Evolutionary conservation across 2,329 filamentous ascomycete species (phyloP), one percentile per base, ranked within the genome.

Genomic region (Dactylellina haptotyla): DNA sequence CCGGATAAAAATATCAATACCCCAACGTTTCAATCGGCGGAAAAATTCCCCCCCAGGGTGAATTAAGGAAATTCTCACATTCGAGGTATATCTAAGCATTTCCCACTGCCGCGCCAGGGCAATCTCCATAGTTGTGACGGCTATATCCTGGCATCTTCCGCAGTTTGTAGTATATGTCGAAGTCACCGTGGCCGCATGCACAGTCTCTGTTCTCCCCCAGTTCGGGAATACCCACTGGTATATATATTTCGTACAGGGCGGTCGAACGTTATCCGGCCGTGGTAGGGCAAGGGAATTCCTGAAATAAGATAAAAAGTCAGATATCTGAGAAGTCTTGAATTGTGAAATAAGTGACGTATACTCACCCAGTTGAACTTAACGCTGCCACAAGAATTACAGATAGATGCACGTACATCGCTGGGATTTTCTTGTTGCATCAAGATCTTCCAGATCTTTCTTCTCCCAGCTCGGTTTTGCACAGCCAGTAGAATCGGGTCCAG

Each of bases 181-280:
- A 2, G 50, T 39, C 6, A 54, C 20, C 18, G 50, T 54, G 8
- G 30, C 32, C 4, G 4, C 26, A 20, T 54, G 28, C n/a, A 39
- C 50, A 3, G 50, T 54, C 9, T 37, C 50, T 20, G 39, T 32
- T 3, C 8, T 5, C 2, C 50, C 50, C 18, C 37, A 39, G n/a
- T 54, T 32, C 9, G 50, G 50, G 25, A 54, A 54, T 4, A 37
- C 12, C 30, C 32, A 54, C 14, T 39, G 50, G 18, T 37, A 37
- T 32, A 54, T 39, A 18, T 25, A 12, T 6, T 32, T 53, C 6
- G 48, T 53, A 16, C 48, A 53, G 3, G 48, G 26, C 9, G 48
- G 25, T 50, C n/a, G 50, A 34, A 12, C 16, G 16, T n/a, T 26
- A 6, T 23, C n/a, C 45, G 23, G 45, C n/a, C 2, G 45, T 23